A percentile compares a stretch with the other conserved stretches of the same genome.
Evolutionary conservation across 306 rosid genomes (phyloP).

Genomic region (Glycine latifolia): DNA sequence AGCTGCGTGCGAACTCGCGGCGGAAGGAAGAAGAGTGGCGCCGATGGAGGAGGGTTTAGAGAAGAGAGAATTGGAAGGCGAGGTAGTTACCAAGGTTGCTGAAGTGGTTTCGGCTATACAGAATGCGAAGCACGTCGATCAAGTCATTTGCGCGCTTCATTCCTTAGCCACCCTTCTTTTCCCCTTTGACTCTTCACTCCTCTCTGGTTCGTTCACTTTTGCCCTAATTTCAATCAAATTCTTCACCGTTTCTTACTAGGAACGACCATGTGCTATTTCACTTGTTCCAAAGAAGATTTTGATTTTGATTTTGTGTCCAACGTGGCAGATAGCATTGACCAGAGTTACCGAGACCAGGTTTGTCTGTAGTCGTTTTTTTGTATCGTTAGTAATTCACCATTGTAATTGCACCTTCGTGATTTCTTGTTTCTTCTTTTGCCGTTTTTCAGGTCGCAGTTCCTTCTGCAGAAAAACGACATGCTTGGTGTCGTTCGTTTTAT

Average conservation of each 20-base stretch:
- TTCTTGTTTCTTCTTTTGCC: background rate
- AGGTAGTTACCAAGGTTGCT: conserved; percentile 59
- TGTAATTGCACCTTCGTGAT: conserved; percentile 6
- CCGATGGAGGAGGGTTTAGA: conserved; percentile 54
- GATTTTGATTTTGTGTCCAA: conserved; percentile 27
- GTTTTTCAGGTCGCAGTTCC: conserved; percentile 46
- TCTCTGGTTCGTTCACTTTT: conserved; percentile 59
- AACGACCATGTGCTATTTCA: background rate
- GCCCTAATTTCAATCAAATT: background rate
- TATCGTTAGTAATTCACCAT: background rate
- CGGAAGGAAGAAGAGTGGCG: background rate
- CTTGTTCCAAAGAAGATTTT: conserved; percentile 8
- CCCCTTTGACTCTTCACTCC: conserved; percentile 67
- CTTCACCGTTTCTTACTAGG: background rate
- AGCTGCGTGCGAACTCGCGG: background rate
- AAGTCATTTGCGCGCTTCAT: conserved; percentile 76
- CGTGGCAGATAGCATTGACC: conserved; percentile 67
- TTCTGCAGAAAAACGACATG: conserved; percentile 63
- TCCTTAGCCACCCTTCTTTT: conserved; percentile 75
- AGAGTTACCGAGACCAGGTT: conserved; percentile 76
- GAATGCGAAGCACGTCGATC: conserved; percentile 76
- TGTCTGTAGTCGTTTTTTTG: conserved; percentile 53
- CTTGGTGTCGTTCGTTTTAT: conserved; percentile 75
- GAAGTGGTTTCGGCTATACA: conserved; percentile 65
- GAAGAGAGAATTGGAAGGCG: conserved; percentile 60